Base-by-base conservation (phyloP, 257 asterid species). In the Rauvolfia tetraphylla region DNA sequence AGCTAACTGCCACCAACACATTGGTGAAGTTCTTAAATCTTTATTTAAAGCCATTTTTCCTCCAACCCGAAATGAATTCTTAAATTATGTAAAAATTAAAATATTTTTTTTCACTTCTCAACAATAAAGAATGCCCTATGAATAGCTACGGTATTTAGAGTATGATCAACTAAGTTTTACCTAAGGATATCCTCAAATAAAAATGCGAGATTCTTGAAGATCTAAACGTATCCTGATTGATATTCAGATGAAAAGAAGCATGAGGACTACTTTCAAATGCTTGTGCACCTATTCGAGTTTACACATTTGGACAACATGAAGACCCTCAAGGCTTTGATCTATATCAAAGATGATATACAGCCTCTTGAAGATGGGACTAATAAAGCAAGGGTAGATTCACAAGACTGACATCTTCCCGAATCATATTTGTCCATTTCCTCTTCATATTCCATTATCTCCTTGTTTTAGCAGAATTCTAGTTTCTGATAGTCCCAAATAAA, bases 281-380 rank as follows among this genome's bases (percentile, higher is more conserved):
- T 93, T 29, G 79, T 84, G 69, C 88, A 79, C 78, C 78, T 89
- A 44, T 90, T 91, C 39, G 90, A 79, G 42, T 78, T 88, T 13
- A 74, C 90, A 5, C 97, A 93, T 81, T 23, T 75, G 39, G 95
- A 93, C 88, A 93, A 90, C 90, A 87, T 89, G 83, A 89, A 80
- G 80, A 67, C 87, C 71, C 83, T 90, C 41, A 86, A 86, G 79
- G 90, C 84, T 51, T 58, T 93, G 62, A 83, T 88, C 81, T 83
- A 87, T 83, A 68, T 68, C 69, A 88, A 85, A 82, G 95, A 88
- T 72, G 92, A 89, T 78, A 44, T 66, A 1, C 86, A 61, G 20
- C 93, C 96, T 44, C 97, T 93, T 77, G 87, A 18, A 69, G 42
- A 83, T 27, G 95, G 93, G 76, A 53, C 79, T 44, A 79, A 85